Evolutionary conservation across 2,329 filamentous ascomycete genomes (phyloP), one percentile per base, ranked within the genome.

Genomic region (Biscogniauxia marginata): DNA sequence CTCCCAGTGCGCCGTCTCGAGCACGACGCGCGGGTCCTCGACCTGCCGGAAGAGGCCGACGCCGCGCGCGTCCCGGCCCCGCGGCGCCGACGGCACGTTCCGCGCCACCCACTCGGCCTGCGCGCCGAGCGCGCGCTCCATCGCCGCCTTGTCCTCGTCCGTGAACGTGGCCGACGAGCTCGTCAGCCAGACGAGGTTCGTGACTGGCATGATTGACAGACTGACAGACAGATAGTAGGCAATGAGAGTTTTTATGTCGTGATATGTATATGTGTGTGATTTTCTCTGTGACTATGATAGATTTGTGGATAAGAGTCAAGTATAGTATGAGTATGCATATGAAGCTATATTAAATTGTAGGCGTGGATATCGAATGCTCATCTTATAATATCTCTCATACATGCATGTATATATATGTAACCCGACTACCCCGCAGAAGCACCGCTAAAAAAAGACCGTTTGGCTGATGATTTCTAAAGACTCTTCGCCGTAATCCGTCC

Each of bases 1-100:
- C 53, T 73, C 69, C 79, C 79, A 81, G 9, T 74, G 71, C 18
- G 78, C 75, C 4, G 74, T 75, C 59, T 81, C 70, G 60, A 81
- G 67, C n/a, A 77, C 56, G 23, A 66, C 63, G 2, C 71, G 65
- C 9, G 72, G 70, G 53, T 76, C 68, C 46, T 74, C 70, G 55
- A 71, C 48, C 60, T 75, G 72, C 44, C 70, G 65, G 57, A 74
- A 71, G 30, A 74, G 58, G 39, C 63, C 67, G 2, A 67, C 66
- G 21, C 71, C 69, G 19, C 72, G 71, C 44, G 66, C 70, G 24
- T 72, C 63, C 56, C 70, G 74, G 56, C 71, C 68, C 44, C 68
- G 68, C 46, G 74, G 75, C 18, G 75, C 67, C 47, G 68, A 64
- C 2, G 68, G 64, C 46, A 70, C 67, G 53, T 73, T 65, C 30